Evolutionary conservation across 2,329 filamentous ascomycete species (phyloP).

Genomic region (Beauveria pseudobassiana): DNA sequence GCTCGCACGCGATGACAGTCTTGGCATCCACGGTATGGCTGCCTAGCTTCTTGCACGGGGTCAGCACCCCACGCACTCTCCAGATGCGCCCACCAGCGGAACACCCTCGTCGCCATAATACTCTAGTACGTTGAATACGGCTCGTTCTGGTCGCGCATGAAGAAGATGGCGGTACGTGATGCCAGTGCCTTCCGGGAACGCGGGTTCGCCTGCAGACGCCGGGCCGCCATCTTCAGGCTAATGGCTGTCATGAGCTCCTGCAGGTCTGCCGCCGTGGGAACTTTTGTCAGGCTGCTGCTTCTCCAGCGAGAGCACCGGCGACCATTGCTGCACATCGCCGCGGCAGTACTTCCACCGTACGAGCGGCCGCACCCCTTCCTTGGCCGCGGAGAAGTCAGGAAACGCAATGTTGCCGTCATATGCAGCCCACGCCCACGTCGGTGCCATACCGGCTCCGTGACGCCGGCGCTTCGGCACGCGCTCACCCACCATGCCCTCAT

Average conservation of each 20-base stretch:
- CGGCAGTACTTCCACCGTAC: slow-evolving; percentile 10
- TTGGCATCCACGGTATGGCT: not conserved
- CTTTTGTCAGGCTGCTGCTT: slow-evolving; percentile 2
- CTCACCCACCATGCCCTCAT: not conserved
- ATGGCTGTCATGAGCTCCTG: not conserved
- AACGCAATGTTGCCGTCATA: not conserved
- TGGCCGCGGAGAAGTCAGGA: slow-evolving; percentile 6
- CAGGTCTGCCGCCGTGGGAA: not conserved
- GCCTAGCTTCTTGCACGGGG: slow-evolving; percentile 4
- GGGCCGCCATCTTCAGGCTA: not conserved
- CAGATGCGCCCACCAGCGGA: not conserved
- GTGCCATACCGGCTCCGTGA: not conserved
- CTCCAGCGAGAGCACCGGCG: slow-evolving; percentile 2
- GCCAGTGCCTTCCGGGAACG: not conserved
- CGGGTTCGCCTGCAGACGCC: not conserved
- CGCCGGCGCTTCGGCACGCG: not conserved
- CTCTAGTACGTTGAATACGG: slow-evolving; percentile 1
- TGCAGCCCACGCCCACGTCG: slow-evolving; percentile 5
- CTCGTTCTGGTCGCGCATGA: slow-evolving; percentile 4
- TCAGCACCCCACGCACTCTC: slow-evolving; percentile 4
- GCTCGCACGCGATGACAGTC: slow-evolving; percentile 3
- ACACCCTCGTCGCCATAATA: slow-evolving; percentile 9
- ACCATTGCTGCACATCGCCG: not conserved
- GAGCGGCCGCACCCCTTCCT: slow-evolving; percentile 6
- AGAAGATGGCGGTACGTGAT: not conserved